Percentiles rank a stretch among this genome's conserved stretches.
Conservation (phyloP, 164 flowering plant genomes). For the Kingdonia uniflora region DNA sequence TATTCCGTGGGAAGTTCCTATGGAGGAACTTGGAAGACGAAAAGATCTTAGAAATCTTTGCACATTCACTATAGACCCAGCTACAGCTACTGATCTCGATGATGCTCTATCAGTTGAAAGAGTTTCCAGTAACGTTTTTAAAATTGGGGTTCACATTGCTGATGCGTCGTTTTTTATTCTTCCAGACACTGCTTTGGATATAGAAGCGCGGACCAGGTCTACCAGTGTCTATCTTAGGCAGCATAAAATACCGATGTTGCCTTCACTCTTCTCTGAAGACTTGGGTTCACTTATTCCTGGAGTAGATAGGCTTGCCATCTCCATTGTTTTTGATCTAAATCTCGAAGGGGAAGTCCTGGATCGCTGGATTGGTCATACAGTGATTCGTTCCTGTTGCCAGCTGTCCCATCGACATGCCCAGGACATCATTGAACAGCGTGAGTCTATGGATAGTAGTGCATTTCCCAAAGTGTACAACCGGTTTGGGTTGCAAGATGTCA, state of each 20-base stretch:
- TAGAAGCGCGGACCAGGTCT: constrained; percentile 66
- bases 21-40: constrained; percentile 44
- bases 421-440: constrained; percentile 52
- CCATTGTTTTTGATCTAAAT: constrained; percentile 70
- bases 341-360: constrained; percentile 43
- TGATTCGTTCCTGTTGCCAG: constrained; percentile 83
- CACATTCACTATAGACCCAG: constrained; percentile 80
- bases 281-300: constrained; percentile 84
- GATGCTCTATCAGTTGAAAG: constrained; percentile 86
- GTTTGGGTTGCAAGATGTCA: constrained; percentile 57
- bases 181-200: constrained; percentile 64
- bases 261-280: constrained; percentile 68
- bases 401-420: constrained; percentile 84
- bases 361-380: constrained; percentile 88
- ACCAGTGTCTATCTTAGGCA: constrained; percentile 61
- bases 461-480: constrained; percentile 48
- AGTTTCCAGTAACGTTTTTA: constrained; percentile 35
- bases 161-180: constrained; percentile 81
- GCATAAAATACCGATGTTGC: constrained; percentile 75
- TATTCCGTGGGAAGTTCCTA: constrained; percentile 61
- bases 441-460: constrained; percentile 20
- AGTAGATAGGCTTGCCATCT: constrained; percentile 71
- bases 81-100: constrained; percentile 80
- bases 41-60: constrained; percentile 70
- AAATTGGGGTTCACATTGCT: constrained; percentile 89